Evolutionary conservation across 176 grass and related monocot genomes (phyloP).

Genomic region (Miscanthus lutarioriparius): DNA sequence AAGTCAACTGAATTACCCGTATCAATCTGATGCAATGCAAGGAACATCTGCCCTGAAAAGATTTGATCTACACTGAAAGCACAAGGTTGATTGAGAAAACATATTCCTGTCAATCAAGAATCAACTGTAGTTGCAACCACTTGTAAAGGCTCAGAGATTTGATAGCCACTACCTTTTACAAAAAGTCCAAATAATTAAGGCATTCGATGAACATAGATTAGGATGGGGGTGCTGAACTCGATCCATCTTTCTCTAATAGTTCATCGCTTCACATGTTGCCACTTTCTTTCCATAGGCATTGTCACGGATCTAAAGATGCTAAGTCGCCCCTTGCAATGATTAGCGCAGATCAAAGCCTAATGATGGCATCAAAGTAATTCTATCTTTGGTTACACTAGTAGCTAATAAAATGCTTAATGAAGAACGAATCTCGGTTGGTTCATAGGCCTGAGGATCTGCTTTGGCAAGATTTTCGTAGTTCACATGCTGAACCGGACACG

Average conservation of each 20-base stretch:
- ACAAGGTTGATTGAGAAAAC: slow-evolving; percentile 27
- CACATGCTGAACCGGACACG: slow-evolving; percentile 5
- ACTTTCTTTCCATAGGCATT: slow-evolving; percentile 23
- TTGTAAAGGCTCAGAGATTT: slow-evolving; percentile 21
- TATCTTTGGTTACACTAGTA: slow-evolving; percentile 23
- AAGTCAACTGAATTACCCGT: slow-evolving; percentile 31
- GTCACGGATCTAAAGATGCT: not conserved
- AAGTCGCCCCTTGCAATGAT: no score
- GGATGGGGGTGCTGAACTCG: slow-evolving; percentile 2
- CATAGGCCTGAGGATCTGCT: slow-evolving; percentile 36
- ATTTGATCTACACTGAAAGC: slow-evolving; percentile 2
- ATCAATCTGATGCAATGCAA: not conserved
- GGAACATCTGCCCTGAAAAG: slow-evolving; percentile 5
- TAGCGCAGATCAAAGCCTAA: slow-evolving; percentile 33
- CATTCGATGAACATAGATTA: not conserved
- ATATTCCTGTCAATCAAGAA: slow-evolving; percentile 11
- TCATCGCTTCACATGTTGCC: slow-evolving; percentile 32
- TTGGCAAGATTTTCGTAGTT: slow-evolving; percentile 43
- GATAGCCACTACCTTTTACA: not conserved
- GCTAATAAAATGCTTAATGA: slow-evolving; percentile 25
- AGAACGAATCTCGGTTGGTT: slow-evolving; percentile 23
- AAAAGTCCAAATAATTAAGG: not conserved
- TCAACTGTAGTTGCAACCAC: slow-evolving; percentile 1
- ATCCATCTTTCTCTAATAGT: slow-evolving; percentile 39
- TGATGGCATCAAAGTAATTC: slow-evolving; percentile 31